A percentile compares a stretch with the other conserved stretches of the same genome.
Conservation (phyloP, 2,329 filamentous ascomycete species). For the Diplodia mutila region DNA sequence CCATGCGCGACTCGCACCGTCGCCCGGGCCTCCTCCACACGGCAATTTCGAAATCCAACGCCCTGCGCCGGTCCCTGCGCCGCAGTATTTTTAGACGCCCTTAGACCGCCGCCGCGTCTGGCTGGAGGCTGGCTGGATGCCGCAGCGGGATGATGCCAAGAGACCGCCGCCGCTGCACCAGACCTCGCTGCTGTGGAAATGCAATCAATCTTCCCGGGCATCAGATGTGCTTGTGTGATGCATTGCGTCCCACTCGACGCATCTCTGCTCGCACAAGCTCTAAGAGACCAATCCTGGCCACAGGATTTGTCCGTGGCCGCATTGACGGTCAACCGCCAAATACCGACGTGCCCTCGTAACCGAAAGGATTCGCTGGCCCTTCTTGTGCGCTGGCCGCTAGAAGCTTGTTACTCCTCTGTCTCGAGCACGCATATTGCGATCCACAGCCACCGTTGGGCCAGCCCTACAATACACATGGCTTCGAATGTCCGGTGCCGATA, state of each 20-base stretch:
- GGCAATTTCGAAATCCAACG: neutral
- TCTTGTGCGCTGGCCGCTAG: neutral
- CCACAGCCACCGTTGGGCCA: neutral
- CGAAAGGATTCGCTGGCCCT: neutral
- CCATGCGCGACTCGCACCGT: neutral
- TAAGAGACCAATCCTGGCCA: neutral
- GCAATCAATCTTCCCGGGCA: too few relatives aligned
- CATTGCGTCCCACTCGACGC: too few relatives aligned
- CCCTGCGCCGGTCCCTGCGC: neutral
- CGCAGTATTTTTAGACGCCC: slow-evolving; percentile 12
- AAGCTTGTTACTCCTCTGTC: neutral
- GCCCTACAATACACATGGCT: neutral
- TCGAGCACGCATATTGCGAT: slow-evolving; percentile 1
- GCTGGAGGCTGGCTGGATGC: neutral
- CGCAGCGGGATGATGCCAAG: neutral
- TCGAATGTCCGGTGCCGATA: too few relatives aligned
- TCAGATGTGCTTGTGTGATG: neutral
- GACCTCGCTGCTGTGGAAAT: neutral
- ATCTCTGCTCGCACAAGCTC: neutral
- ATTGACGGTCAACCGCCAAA: neutral
- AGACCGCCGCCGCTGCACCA: neutral
- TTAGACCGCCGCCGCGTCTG: neutral
- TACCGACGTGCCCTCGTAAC: neutral
- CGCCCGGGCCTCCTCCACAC: slow-evolving; percentile 1
- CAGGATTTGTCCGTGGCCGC: neutral